Evolutionary conservation across 2,329 filamentous ascomycete genomes (phyloP).

Genomic region (Fusarium continuum): DNA sequence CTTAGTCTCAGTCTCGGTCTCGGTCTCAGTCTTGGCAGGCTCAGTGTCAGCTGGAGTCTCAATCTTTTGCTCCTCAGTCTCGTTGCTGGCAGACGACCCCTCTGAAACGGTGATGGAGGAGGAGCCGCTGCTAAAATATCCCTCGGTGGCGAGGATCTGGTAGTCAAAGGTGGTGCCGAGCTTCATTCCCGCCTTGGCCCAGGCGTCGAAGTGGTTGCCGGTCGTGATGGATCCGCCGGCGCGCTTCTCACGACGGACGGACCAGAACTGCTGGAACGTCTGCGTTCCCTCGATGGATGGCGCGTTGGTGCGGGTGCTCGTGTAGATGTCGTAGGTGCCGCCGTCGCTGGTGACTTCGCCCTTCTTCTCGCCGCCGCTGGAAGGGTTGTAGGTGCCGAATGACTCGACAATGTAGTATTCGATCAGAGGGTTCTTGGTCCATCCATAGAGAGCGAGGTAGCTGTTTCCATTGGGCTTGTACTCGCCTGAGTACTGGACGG

Average conservation of each 20-base stretch:
- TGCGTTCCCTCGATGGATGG: constrained; percentile 59
- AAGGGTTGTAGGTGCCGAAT: constrained; percentile 46
- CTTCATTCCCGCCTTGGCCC: constrained; percentile 58
- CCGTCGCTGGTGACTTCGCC: constrained; percentile 51
- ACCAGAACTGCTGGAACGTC: constrained; percentile 65
- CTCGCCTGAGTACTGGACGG: constrained; percentile 43
- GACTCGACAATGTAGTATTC: constrained; percentile 53
- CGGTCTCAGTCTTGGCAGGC: constrained; percentile 16
- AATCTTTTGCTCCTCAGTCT: constrained; percentile 11
- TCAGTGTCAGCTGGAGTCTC: constrained; percentile 1
- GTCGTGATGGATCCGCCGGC: constrained; percentile 59
- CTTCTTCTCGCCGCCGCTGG: constrained; percentile 45
- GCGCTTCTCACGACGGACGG: constrained; percentile 59
- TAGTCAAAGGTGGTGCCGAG: constrained; percentile 60
- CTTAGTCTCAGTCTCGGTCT: not conserved
- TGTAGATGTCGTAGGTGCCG: constrained; percentile 51
- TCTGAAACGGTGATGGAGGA: constrained; percentile 56
- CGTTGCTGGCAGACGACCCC: constrained; percentile 4
- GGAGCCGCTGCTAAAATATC: constrained; percentile 60
- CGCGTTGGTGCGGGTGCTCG: constrained; percentile 51
- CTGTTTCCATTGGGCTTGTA: constrained; percentile 50
- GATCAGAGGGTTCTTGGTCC: constrained; percentile 50
- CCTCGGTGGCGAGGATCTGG: constrained; percentile 64
- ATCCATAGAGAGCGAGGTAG: constrained; percentile 53
- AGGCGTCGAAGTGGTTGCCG: constrained; percentile 62